Percentiles rank a stretch among this genome's conserved stretches.
Conservation (phyloP, 805 yeast genomes). For the Saccharomycopsis sp. region DNA sequence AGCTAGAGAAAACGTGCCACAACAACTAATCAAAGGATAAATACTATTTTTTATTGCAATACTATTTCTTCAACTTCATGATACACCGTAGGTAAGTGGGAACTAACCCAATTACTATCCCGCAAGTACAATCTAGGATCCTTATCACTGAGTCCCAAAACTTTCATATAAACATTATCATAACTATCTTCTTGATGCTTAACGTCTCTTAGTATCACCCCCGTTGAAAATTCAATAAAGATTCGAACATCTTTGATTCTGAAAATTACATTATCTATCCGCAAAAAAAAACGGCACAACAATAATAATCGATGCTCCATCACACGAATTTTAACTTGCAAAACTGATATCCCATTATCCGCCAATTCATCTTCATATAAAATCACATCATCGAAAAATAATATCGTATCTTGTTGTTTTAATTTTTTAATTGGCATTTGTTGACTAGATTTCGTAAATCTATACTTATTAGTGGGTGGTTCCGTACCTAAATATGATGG, state of each 20-base stretch:
- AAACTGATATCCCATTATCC: constrained; percentile 84
- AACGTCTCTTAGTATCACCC: constrained; percentile 66
- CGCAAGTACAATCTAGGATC: constrained; percentile 67
- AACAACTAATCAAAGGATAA: not conserved
- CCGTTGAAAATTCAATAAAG: constrained; percentile 66
- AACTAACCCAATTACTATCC: constrained; percentile 82
- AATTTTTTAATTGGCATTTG: constrained; percentile 66
- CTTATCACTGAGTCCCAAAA: constrained; percentile 9
- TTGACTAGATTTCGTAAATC: constrained; percentile 26
- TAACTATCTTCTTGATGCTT: constrained; percentile 60
- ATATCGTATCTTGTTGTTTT: constrained; percentile 70
- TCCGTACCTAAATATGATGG: constrained; percentile 64
- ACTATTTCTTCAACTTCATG: constrained; percentile 30
- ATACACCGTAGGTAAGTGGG: constrained; percentile 43
- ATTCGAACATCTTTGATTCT: constrained; percentile 80
- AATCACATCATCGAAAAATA: constrained; percentile 83
- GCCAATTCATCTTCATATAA: constrained; percentile 93
- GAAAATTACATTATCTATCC: constrained; percentile 86
- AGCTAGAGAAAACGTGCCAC: too few relatives aligned
- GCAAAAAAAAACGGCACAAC: constrained; percentile 68
- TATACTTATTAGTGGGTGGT: constrained; percentile 11
- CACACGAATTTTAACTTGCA: constrained; percentile 76
- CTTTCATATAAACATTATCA: constrained; percentile 34
- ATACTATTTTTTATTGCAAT: constrained; percentile 21
- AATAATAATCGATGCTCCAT: constrained; percentile 77